Conservation (phyloP, 2,329 filamentous ascomycete species). For the Keithomyces neogunnii region DNA sequence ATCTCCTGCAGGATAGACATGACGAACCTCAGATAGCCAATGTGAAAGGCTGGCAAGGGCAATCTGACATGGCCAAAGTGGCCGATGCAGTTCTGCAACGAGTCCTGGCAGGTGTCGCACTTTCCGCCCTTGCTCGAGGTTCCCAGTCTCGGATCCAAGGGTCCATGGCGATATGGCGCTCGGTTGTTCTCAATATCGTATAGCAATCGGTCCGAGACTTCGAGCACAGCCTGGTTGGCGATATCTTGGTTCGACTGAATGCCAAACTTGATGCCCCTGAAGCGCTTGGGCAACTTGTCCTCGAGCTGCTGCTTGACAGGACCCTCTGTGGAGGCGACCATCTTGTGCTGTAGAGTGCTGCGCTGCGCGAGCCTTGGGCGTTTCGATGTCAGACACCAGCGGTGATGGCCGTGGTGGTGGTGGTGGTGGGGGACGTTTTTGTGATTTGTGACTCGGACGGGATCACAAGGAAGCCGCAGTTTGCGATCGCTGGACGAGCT, state of each 20-base stretch:
- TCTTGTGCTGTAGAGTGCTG: neutral
- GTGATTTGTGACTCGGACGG: neutral
- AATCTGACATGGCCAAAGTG: slow-evolving; percentile 93
- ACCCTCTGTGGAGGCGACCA: neutral
- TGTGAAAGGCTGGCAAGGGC: slow-evolving; percentile 86
- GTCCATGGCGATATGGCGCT: slow-evolving; percentile 70
- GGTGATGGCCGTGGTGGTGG: neutral
- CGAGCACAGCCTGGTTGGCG: slow-evolving; percentile 87
- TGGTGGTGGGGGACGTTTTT: neutral
- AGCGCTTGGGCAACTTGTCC: slow-evolving; percentile 78
- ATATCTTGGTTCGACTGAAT: slow-evolving; percentile 93
- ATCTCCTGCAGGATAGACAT: slow-evolving; percentile 90
- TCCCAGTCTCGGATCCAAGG: slow-evolving; percentile 80
- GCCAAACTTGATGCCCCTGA: slow-evolving; percentile 86
- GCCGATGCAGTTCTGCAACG: slow-evolving; percentile 77
- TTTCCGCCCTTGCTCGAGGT: slow-evolving; percentile 74
- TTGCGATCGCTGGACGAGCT: neutral
- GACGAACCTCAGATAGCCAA: slow-evolving; percentile 90
- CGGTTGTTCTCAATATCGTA: slow-evolving; percentile 83
- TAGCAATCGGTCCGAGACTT: slow-evolving; percentile 87
- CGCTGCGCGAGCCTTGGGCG: neutral
- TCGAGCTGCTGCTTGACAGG: slow-evolving; percentile 42
- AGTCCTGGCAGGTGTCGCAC: slow-evolving; percentile 77
- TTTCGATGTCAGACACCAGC: neutral
- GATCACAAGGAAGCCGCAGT: neutral